Base-by-base conservation (phyloP, 352 stramenopile genomes). In the Phytophthora melonis region DNA sequence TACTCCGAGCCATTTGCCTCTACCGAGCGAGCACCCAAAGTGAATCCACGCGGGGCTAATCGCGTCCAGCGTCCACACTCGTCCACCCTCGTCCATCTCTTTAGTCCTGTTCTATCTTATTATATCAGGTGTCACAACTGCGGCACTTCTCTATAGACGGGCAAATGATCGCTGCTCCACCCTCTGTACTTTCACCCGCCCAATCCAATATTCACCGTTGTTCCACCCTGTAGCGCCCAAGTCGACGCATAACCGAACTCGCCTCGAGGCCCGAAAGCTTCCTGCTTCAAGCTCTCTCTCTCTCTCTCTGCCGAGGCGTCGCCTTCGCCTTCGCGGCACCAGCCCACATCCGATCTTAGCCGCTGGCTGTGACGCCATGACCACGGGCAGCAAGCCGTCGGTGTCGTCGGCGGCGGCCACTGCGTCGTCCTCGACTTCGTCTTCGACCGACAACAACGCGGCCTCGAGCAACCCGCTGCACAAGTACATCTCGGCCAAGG, bases 401-500 rank as follows among this genome's bases (percentile, higher is more conserved):
- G 34, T 18, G 39, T 47, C 39, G 39, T 45, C 58, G n/a, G 18
- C 52, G 32, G 21, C 63, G 32, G 50, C 69, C n/a, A 41, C 55
- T 3, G 36, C 59, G 53, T 72, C 54, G 8, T 63, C 60, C 6
- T 56, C 53, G 10, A 36, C 30, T 9, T 36, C 30, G 7, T 69
- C 60, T 16, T 57, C 61, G 13, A 50, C 25, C 16, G 39, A 62
- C 72, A 62, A 64, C 41, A 75, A 69, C 49, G 41, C 30, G 39
- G 23, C 52, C 16, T 16, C 58, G 1, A 9, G 32, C 32, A 39
- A 80, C 45, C 61, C 80, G 43, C 74, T 93, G 54, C 80, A 85
- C 45, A 64, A 82, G 50, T 92, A 91, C 63, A 82, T 92, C 27
- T 83, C 82, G 49, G 84, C 87, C 39, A 89, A 89, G 61, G 74